Conservation (phyloP, 2,329 filamentous ascomycete species). For the Triangularia setosa region DNA sequence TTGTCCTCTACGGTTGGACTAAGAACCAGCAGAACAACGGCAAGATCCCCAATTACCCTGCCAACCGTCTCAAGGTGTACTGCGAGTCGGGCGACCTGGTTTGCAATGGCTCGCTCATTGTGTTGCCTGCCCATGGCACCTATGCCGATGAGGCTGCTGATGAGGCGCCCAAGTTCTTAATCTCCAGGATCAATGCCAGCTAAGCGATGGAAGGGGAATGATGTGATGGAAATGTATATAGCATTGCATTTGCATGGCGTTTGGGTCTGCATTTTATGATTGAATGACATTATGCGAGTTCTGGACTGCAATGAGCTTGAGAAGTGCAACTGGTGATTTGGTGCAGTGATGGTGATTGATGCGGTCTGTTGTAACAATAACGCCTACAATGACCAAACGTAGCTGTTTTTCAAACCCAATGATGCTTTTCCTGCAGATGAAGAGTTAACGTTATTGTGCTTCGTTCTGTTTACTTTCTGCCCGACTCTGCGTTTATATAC, state of each 20-base stretch:
- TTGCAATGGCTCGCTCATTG: constrained; percentile 34
- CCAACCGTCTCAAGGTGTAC: constrained; percentile 35
- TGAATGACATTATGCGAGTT: neutral
- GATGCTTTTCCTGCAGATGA: too few species aligned
- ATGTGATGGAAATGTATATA: neutral
- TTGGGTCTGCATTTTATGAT: neutral
- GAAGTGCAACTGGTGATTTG: too few species aligned
- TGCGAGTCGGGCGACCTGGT: constrained; percentile 34
- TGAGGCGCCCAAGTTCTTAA: constrained; percentile 15
- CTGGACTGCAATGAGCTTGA: neutral
- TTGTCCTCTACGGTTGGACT: constrained; percentile 36
- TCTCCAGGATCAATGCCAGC: constrained; percentile 6
- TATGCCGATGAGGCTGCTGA: constrained; percentile 14
- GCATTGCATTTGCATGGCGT: neutral
- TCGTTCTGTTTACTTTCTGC: too few species aligned
- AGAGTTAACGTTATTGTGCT: too few species aligned
- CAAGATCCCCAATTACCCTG: constrained; percentile 36
- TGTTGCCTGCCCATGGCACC: constrained; percentile 33
- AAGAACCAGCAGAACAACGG: constrained; percentile 41
- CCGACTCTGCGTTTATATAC: too few species aligned
- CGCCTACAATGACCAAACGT: too few species aligned
- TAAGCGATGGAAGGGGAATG: neutral
- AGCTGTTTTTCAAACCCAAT: too few species aligned
- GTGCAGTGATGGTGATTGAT: too few species aligned
- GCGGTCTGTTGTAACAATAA: too few species aligned